Evolutionary conservation across 768 basidiomycete species (phyloP).

Genomic region (Obba rivulosa): DNA sequence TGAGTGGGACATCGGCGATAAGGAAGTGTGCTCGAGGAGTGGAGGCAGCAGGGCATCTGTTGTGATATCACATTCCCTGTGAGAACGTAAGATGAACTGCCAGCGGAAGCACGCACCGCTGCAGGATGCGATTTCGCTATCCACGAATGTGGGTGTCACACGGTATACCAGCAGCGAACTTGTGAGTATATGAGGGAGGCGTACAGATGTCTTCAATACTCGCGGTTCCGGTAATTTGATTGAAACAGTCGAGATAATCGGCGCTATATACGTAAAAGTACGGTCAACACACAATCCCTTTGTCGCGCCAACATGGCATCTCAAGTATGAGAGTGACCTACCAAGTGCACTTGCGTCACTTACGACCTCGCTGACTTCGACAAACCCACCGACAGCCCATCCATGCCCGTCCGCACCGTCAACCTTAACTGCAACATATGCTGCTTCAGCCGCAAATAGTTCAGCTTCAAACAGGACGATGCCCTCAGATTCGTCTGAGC

Average conservation of each 20-base stretch:
- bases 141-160: conserved; percentile 30
- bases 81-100: background rate
- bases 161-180: conserved; percentile 65
- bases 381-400: conserved; percentile 59
- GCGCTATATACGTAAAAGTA: background rate
- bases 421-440: conserved; percentile 51
- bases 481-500: conserved; percentile 71
- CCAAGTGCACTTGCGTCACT: conserved; percentile 36
- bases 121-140: background rate
- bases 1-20: conserved; percentile 27
- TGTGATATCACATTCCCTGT: background rate
- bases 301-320: no score
- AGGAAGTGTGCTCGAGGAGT: conserved; percentile 57
- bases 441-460: conserved; percentile 20
- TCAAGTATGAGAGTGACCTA: conserved; percentile 27
- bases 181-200: conserved; percentile 51
- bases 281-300: no score
- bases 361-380: conserved; percentile 26
- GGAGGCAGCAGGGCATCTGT: conserved; percentile 55
- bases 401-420: conserved; percentile 47
- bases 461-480: conserved; percentile 58
- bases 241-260: conserved; percentile 5
- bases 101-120: conserved; percentile 18
- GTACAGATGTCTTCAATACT: conserved; percentile 37
- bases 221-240: conserved; percentile 11